Conservation (phyloP, 257 asterid species). For the Solanum tarapatanum region DNA sequence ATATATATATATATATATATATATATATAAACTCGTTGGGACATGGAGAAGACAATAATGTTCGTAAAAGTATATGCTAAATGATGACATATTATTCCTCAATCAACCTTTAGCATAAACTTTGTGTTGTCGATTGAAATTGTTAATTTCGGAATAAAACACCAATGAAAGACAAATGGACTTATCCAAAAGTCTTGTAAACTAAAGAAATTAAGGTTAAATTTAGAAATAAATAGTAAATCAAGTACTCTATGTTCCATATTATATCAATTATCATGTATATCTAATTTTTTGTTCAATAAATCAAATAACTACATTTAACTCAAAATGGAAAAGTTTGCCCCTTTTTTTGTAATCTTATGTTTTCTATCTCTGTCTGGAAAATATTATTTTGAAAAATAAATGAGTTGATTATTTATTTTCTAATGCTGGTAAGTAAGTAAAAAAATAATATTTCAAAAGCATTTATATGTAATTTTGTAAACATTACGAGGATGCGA, state of each 20-base stretch:
- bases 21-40: neutral
- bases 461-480: too few species aligned
- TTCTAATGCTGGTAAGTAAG: too few species aligned
- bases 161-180: neutral
- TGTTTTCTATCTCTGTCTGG: neutral
- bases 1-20: too few species aligned
- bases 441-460: too few species aligned
- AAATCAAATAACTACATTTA: neutral
- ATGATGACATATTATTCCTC: neutral
- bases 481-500: neutral
- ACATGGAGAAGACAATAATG: neutral
- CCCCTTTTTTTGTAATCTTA: neutral
- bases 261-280: neutral
- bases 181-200: neutral
- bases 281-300: neutral
- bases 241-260: neutral
- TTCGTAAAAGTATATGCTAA: neutral
- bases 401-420: too few species aligned
- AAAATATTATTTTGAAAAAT: too few species aligned
- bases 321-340: too few species aligned
- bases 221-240: neutral
- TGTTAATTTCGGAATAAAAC: neutral
- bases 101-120: neutral
- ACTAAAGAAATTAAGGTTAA: neutral
- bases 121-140: neutral